Evolutionary conservation across 352 stramenopile genomes (phyloP).

Genomic region (Pythium grandisporangium): DNA sequence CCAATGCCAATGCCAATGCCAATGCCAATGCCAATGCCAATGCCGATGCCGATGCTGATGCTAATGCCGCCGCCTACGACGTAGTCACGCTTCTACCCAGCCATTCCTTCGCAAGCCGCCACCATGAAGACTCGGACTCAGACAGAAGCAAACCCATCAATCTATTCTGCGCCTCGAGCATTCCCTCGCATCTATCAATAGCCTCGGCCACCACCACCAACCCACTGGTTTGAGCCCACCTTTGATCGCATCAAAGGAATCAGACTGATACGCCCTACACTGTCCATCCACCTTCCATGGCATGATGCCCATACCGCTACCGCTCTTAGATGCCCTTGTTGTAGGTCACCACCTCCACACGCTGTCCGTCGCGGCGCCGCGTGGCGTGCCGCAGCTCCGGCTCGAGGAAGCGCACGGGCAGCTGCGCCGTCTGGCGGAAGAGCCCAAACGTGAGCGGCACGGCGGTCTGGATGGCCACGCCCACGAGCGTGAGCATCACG

Average conservation of each 20-base stretch:
- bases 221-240: too few species aligned
- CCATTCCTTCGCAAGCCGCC: too few species aligned
- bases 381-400: slow-evolving; percentile 29
- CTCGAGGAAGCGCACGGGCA: slow-evolving; percentile 55
- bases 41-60: too few species aligned
- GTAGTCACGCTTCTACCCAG: too few species aligned
- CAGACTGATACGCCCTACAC: neutral
- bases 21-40: too few species aligned
- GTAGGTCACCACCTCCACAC: slow-evolving; percentile 63
- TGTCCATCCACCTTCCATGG: neutral
- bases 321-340: slow-evolving; percentile 65
- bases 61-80: too few species aligned
- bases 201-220: too few species aligned
- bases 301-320: neutral
- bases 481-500: slow-evolving; percentile 56
- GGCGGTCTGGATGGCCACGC: slow-evolving; percentile 72
- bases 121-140: too few species aligned
- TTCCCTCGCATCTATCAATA: too few species aligned
- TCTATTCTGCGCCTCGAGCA: too few species aligned
- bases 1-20: too few species aligned
- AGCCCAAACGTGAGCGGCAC: slow-evolving; percentile 81
- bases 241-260: neutral
- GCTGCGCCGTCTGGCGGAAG: slow-evolving; percentile 74
- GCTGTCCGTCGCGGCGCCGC: slow-evolving; percentile 31
- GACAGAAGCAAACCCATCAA: too few species aligned